Conservation (phyloP, 2,329 filamentous ascomycete species). For the Lasiodiplodia hormozganensis region DNA sequence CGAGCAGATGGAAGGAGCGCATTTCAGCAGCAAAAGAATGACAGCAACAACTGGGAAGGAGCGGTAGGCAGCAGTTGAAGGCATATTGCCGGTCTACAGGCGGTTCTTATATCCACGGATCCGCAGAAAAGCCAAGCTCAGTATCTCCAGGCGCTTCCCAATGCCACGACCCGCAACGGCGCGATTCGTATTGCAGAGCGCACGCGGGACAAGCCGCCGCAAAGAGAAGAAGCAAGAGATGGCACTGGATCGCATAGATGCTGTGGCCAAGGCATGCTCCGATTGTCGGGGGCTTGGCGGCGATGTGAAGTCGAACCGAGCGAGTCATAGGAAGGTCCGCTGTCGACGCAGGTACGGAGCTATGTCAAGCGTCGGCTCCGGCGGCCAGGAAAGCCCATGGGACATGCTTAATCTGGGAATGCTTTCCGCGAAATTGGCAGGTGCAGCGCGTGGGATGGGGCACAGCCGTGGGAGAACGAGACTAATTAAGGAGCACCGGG, state of each 20-base stretch:
- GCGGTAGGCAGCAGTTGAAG: not conserved
- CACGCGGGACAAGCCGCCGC: slow-evolving; percentile 2
- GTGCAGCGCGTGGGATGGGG: not conserved
- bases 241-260: not conserved
- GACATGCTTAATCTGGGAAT: slow-evolving; percentile 19
- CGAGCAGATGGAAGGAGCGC: slow-evolving; percentile 1
- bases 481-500: slow-evolving; percentile 1
- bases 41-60: not conserved
- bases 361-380: not conserved
- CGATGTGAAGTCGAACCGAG: not conserved
- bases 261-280: slow-evolving; percentile 9
- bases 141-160: not conserved
- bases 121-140: not conserved
- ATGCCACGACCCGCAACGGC: not conserved
- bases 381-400: slow-evolving; percentile 1
- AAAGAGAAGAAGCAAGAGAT: not conserved
- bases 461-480: not conserved
- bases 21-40: slow-evolving; percentile 13
- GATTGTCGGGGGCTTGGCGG: slow-evolving; percentile 18
- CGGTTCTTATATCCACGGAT: slow-evolving; percentile 2
- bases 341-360: slow-evolving; percentile 11
- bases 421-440: not conserved
- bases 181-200: slow-evolving; percentile 1
- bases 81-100: not conserved
- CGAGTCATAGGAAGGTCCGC: not conserved